Base-by-base conservation (phyloP, 1,139 yeast genomes). In the Lodderomyces jiufengensis region DNA sequence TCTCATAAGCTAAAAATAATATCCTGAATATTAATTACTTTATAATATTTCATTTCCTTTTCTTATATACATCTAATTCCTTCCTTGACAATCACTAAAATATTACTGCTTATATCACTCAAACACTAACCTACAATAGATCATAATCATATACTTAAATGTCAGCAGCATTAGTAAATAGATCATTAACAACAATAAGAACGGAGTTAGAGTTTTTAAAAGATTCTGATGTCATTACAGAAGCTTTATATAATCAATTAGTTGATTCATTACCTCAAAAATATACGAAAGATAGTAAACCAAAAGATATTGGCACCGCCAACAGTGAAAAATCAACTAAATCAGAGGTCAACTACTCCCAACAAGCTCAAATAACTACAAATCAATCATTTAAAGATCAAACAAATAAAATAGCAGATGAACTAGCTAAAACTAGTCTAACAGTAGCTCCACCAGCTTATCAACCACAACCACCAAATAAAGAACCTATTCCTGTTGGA, bases 171-270 rank as follows among this genome's bases (percentile, higher is more conserved):
- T 65, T 78, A 35, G 76, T 85, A 42, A 86, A 85, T 63, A 78
- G 95, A 52, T 84, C 95, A 3, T 62, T 86, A 45, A 78, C 90
- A 3, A 78, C 81, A 10, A 66, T 86, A 39, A 78, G 78, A 57
- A 85, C 88, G 9, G 86, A 88, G 55, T 73, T 88, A 36, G 95
- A 86, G 56, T 87, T 87, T 55, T 68, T 88, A 36, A 66, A 63
- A 36, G 95, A 86, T 49, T 82, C 94, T 1, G 80, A 81, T 31
- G 94, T 86, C 34, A 78, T 88, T 40, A 70, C 81, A 20, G 74
- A 76, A 27, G 71, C 62, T 3, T 73, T 82, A 38, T 82, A 60
- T 51, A 62, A 76, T 15, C 73, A 76, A 40, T 63, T 87, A 20
- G 47, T 64, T 36, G 50, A 49, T 8, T 62, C 78, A 3, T 64